Base-by-base conservation (phyloP, 768 basidiomycete genomes). In the Glaciozyma antarctica region DNA sequence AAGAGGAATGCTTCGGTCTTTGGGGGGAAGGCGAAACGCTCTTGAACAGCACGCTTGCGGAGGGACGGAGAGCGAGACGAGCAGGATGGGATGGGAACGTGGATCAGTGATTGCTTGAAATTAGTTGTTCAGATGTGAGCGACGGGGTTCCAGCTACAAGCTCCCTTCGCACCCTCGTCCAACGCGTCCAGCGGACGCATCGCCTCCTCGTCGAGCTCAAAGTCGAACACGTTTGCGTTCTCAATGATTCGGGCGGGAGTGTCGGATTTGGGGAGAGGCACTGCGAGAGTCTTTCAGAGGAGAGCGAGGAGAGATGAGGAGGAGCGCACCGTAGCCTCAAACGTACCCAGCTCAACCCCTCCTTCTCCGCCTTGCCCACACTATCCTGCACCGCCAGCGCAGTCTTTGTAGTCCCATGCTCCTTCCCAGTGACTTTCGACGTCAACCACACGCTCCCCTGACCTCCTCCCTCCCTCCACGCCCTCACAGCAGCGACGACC, bases 111-210 rank as follows among this genome's bases (percentile, higher is more conserved):
- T 10, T 2, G 8, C 38, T 41, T 34, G 5, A 5, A 15, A 41
- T 41, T 2, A 12, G 38, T 32, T 32, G 9, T 38, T 17, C 45
- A 59, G 5, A 24, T 22, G 22, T 51, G 45, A 2, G 38, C 51
- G 16, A 90, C 82, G 9, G 90, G 89, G 73, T 94, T 90, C 92
- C 90, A 94, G 66, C 82, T 85, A 52, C 88, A 77, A 0, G 86
- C 83, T 3, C 90, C 90, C 0, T 79, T 81, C 58, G 84, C 81
- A 0, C 88, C 92, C 58, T 79, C 77, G 73, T 94, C 90, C 2
- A 94, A 79, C 0, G 75, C 78, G 73, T 91, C 84, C 17, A 95
- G 78, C 32, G 75, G 76, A 1, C 72, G 71, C 79, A 94, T 83
- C 61, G 92, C 90, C 52, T 84, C 84, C 28, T 76, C 74, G 55